Evolutionary conservation across 306 rosid genomes (phyloP), one percentile per base, ranked within the genome.

Genomic region (Parietaria judaica): DNA sequence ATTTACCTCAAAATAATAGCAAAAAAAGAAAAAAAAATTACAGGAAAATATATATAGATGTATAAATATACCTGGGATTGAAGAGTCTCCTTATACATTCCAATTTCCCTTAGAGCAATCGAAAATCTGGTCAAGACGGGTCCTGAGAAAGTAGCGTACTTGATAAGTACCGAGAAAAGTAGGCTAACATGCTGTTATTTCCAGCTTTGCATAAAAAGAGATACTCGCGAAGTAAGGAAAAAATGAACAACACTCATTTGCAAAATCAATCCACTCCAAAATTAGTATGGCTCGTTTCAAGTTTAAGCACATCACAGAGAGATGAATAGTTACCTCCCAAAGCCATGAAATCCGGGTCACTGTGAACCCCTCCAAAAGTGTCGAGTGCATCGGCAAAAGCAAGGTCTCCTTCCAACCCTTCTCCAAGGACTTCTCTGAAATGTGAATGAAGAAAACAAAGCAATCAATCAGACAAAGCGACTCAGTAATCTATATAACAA

Each of bases 341-440:
- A 74, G 92, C 96, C 70, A 86, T 78, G 75, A 95, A 88, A 56
- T 83, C 84, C 39, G 95, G 96, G 65, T 92, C 98, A 82, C 80
- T 80, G 68, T 80, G 89, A 55, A 89, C 98, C 71, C 98, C 96
- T 8, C 95, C 88, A 84, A 92, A 92, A 74, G 85, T 70, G 74
- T 88, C 98, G 36, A 92, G 70, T 47, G 98, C 89, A 77, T 85
- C 86, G 60, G 89, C 92, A 86, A 92, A 92, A 66, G 98, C 96
- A 65, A 92, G 88, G 71, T 92, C 96, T 38, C 96, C 96, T 66
- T 92, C 98, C 46, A 85, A 92, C 50, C 84, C 95, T 75, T 88
- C 98, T 51, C 96, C 96, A 60, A 92, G 96, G 59, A 96, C 95
- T 84, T 92, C 96, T 66, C 98, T 92, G 31, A 23, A 23, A 23